These are phyloP conservation scores for Ogataea saltuana DNA, from an alignment of 805 yeast species.

Conservation along the genomic window DNA sequence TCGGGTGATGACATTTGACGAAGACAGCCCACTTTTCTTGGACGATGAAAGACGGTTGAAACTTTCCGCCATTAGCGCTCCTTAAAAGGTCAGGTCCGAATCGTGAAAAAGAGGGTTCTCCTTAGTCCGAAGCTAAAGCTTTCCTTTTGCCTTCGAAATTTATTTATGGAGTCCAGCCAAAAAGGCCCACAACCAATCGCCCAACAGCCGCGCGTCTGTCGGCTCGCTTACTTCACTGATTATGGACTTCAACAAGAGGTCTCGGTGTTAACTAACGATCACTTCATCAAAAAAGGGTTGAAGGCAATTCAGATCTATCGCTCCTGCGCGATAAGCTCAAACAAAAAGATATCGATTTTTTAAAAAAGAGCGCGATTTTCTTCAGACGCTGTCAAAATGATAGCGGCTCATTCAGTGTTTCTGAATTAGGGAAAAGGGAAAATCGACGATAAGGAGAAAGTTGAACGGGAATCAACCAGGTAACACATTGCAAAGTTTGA, in stretches of 20 bases:
- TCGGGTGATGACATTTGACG: slow-evolving; percentile 24
- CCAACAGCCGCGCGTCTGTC: not conserved
- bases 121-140: no score
- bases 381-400: slow-evolving; percentile 5
- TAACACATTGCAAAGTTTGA: not conserved
- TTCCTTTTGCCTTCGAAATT: no score
- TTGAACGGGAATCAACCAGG: no score
- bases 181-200: not conserved
- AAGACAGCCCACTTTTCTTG: slow-evolving; percentile 5
- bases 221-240: not conserved
- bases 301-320: no score
- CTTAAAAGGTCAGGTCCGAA: no score
- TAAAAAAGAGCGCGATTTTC: no score
- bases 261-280: no score
- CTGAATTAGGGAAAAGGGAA: not conserved
- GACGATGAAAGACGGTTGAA: slow-evolving; percentile 8
- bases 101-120: no score
- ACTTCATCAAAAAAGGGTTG: no score
- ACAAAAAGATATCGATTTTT: not conserved
- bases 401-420: slow-evolving; percentile 4
- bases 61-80: slow-evolving; percentile 7
- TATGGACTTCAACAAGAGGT: not conserved
- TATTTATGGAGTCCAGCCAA: no score
- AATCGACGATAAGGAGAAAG: not conserved
- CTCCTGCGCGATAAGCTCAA: no score